Evolutionary conservation across 1,284 basidiomycete species (phyloP).

Genomic region (Earliella scabrosa): DNA sequence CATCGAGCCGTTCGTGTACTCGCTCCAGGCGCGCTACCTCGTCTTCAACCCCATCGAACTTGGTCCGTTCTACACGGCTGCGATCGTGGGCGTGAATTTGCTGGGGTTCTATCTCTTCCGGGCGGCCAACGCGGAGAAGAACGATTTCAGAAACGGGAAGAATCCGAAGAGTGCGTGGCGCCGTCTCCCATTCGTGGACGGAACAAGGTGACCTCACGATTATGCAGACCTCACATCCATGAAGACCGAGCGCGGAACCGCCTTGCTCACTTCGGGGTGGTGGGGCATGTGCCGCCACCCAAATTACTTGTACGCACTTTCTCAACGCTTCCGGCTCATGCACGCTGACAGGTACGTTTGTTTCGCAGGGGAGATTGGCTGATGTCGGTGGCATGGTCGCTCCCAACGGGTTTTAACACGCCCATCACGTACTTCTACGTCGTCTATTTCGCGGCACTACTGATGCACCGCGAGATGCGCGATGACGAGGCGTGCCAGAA

Average conservation of each 20-base stretch:
- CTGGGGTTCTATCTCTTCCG: slow-evolving; percentile 94
- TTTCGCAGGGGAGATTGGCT: slow-evolving; percentile 75
- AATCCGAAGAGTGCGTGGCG: background rate
- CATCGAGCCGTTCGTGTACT: slow-evolving; percentile 96
- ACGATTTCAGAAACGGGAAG: slow-evolving; percentile 66
- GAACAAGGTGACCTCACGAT: too few species aligned
- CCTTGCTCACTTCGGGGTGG: slow-evolving; percentile 94
- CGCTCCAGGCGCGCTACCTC: slow-evolving; percentile 92
- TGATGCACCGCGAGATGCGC: slow-evolving; percentile 88
- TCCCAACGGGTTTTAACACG: slow-evolving; percentile 91
- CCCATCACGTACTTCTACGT: slow-evolving; percentile 98
- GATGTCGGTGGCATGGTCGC: slow-evolving; percentile 93
- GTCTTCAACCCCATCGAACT: slow-evolving; percentile 69
- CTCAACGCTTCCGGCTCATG: slow-evolving; percentile 5
- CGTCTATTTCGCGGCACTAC: slow-evolving; percentile 86
- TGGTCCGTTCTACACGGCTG: slow-evolving; percentile 50
- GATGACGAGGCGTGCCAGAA: slow-evolving; percentile 93
- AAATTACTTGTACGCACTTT: slow-evolving; percentile 76
- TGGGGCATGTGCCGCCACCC: slow-evolving; percentile 96
- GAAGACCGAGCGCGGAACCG: slow-evolving; percentile 86
- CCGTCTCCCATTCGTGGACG: background rate
- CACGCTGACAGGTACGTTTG: too few species aligned
- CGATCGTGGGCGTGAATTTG: slow-evolving; percentile 71
- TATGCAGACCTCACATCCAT: slow-evolving; percentile 55
- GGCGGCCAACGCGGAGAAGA: slow-evolving; percentile 90